These are phyloP conservation scores for Anastatica hierochuntica DNA, from an alignment of 345 rosid species.

Conservation along the genomic window DNA sequence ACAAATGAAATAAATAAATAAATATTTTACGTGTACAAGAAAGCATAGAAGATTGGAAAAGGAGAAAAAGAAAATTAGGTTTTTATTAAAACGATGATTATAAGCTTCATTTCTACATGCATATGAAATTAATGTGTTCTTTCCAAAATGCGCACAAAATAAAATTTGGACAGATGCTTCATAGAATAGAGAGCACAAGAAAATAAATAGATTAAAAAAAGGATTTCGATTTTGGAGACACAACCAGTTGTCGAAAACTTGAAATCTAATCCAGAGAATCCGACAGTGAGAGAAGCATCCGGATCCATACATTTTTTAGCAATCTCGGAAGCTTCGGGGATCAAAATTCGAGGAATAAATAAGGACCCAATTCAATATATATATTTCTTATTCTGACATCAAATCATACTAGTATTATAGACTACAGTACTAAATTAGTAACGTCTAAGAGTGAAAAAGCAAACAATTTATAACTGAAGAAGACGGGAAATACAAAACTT, in stretches of 20 bases:
- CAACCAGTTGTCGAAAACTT: slow-evolving; percentile 49
- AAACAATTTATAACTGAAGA: too few species aligned
- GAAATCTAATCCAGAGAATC: slow-evolving; percentile 31
- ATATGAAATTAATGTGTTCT: slow-evolving; percentile 28
- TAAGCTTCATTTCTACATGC: slow-evolving; percentile 3
- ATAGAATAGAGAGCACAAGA: slow-evolving; percentile 10
- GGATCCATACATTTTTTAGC: slow-evolving; percentile 26
- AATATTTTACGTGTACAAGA: slow-evolving; percentile 3
- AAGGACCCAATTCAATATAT: not conserved
- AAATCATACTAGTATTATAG: not conserved
- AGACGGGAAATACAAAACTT: too few species aligned
- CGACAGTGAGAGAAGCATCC: slow-evolving; percentile 49
- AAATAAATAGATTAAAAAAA: not conserved
- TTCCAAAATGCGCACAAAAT: slow-evolving; percentile 22
- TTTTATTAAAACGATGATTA: slow-evolving; percentile 15
- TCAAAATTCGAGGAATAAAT: slow-evolving; percentile 23
- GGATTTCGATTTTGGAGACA: slow-evolving; percentile 15
- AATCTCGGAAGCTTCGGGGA: slow-evolving; percentile 46
- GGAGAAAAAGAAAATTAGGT: slow-evolving; percentile 8
- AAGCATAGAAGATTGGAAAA: slow-evolving; percentile 15
- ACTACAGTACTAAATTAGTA: too few species aligned
- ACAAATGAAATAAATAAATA: not conserved
- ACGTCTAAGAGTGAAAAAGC: not conserved
- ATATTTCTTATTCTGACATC: slow-evolving; percentile 8
- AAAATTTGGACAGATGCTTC: slow-evolving; percentile 29